Base-by-base conservation (phyloP, 176 grass and related monocot species). In the Aegilops umbellulata region DNA sequence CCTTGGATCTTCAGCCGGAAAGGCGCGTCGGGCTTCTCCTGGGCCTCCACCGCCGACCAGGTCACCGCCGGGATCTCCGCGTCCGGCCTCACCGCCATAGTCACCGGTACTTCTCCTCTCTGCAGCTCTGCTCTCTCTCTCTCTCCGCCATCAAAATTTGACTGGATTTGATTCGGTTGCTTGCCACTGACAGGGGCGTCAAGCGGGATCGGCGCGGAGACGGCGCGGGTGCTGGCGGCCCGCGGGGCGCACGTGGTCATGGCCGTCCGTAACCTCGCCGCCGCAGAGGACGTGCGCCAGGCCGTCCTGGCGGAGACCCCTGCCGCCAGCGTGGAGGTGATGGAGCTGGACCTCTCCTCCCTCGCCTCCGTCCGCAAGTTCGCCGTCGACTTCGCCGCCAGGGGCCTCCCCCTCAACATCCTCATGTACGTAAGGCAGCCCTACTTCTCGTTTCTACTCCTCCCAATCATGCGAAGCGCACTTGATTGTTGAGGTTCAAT, bases 301-400 rank as follows among this genome's bases (percentile, higher is more conserved):
- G 77, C 26, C 35, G 82, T 98, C 67, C 53, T 92, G 11, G 86
- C 88, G 25, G 84, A 92, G 60, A 23, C 80, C 15, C 93, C 96
- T 9, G 19, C 12, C 58, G 93, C 92, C 5, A 77, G 65, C 70
- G 23, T 94, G 41, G 88, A 95, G 34, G 51, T 98, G 39, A 91
- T 94, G 88, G 90, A 92, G 89, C 93, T 98, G 77, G 93, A 98
- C 88, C 93, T 98, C n/a, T 70, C 91, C 47, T 95, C 92, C 16
- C 84, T 87, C 84, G 92, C 76, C 60, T 98, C 96, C 13, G 90
- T 98, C 51, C 89, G 92, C 64, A 83, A 69, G 20, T 98, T 98
- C 82, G 96, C 90, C 42, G 80, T 78, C 34, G 84, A 91, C 0
- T 98, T 94, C 90, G 25, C 65, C 70, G 38, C 31, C 1, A 80